Conservation (phyloP, 2,329 filamentous ascomycete species). For the Exutisphaerella laricina region DNA sequence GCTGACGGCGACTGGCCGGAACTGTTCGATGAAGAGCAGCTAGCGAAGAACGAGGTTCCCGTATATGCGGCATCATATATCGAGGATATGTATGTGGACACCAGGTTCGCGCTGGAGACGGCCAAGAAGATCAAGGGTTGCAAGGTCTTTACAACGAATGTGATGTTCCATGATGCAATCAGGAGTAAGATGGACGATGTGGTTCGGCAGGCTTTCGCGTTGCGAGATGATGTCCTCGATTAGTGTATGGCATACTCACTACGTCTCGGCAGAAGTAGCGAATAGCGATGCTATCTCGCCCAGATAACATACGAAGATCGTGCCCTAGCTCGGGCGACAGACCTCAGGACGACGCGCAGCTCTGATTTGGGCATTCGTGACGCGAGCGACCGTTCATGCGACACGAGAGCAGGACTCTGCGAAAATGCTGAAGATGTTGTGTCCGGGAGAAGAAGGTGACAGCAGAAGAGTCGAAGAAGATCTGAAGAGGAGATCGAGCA, state of each 20-base stretch:
- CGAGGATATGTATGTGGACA: slow-evolving; percentile 92
- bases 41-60: slow-evolving; percentile 73
- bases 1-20: slow-evolving; percentile 62
- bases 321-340: no score
- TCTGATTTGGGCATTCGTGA: no score
- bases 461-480: no score
- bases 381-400: no score
- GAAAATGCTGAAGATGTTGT: no score
- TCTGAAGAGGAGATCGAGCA: no score
- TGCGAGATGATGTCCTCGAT: slow-evolving; percentile 66
- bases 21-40: slow-evolving; percentile 68
- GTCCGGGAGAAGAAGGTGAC: no score
- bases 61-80: slow-evolving; percentile 78
- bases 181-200: slow-evolving; percentile 69
- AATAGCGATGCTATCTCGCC: no score
- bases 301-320: no score
- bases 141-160: slow-evolving; percentile 79
- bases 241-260: slow-evolving; percentile 25
- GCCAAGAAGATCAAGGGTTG: slow-evolving; percentile 67
- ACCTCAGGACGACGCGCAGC: no score
- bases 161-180: slow-evolving; percentile 80
- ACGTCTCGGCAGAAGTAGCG: neutral
- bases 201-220: slow-evolving; percentile 65
- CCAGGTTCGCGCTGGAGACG: slow-evolving; percentile 65
- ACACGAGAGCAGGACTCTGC: no score